These are phyloP conservation scores for Seiridium cupressi DNA, from an alignment of 2,329 filamentous ascomycete genomes.

Conservation along the genomic window DNA sequence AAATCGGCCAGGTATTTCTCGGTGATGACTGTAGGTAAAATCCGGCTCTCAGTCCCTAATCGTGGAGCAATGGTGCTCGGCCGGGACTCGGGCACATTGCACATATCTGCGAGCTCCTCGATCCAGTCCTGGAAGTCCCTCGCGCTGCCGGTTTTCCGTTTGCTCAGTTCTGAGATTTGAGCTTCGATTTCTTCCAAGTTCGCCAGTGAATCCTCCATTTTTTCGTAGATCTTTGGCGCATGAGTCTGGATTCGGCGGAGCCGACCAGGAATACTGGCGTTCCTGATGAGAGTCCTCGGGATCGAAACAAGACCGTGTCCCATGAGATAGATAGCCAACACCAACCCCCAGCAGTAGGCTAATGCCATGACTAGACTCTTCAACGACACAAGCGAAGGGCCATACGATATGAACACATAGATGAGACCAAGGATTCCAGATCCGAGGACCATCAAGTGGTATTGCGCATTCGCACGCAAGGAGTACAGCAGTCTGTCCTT, in stretches of 20 bases:
- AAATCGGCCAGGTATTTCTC: slow-evolving; percentile 91
- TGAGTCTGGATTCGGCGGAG: slow-evolving; percentile 73
- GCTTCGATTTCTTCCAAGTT: slow-evolving; percentile 78
- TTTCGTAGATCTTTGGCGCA: slow-evolving; percentile 82
- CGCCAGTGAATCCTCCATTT: slow-evolving; percentile 79
- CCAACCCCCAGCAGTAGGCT: slow-evolving; percentile 89
- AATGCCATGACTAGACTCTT: slow-evolving; percentile 90
- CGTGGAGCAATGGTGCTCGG: slow-evolving; percentile 40
- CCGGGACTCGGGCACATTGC: slow-evolving; percentile 63
- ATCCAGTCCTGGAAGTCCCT: slow-evolving; percentile 88
- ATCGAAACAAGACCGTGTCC: slow-evolving; percentile 93
- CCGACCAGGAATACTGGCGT: slow-evolving; percentile 72
- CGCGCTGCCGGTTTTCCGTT: slow-evolving; percentile 77
- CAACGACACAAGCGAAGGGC: slow-evolving; percentile 68
- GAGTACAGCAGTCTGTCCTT: slow-evolving; percentile 81
- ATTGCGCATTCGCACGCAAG: slow-evolving; percentile 81
- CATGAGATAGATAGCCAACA: slow-evolving; percentile 95
- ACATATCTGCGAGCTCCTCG: slow-evolving; percentile 82
- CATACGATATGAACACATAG: slow-evolving; percentile 80
- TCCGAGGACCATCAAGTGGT: slow-evolving; percentile 77
- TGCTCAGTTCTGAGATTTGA: slow-evolving; percentile 75
- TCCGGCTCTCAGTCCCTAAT: slow-evolving; percentile 41
- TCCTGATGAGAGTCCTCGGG: slow-evolving; percentile 75
- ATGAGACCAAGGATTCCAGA: slow-evolving; percentile 70
- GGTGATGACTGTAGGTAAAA: slow-evolving; percentile 79